Conservation (phyloP, 148 eudicot species). For the Heliosperma pusillum region DNA sequence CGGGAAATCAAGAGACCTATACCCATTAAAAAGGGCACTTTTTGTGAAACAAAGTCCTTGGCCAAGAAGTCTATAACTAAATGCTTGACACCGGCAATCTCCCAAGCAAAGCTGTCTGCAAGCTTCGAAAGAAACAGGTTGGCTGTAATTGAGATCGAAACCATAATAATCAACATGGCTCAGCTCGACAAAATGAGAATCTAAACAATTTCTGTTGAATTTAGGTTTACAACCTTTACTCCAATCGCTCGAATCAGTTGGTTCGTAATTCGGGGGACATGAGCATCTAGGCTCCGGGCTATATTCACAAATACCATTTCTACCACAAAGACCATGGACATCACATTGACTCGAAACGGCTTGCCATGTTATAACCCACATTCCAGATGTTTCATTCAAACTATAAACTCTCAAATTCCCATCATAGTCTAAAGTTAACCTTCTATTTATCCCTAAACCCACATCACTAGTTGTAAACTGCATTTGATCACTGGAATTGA, state of each 20-base stretch:
- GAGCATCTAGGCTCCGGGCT: conserved; percentile 40
- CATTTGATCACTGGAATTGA: conserved; percentile 33
- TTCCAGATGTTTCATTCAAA: conserved; percentile 36
- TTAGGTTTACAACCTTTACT: conserved; percentile 49
- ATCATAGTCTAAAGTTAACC: conserved; percentile 52
- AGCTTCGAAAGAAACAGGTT: conserved; percentile 18
- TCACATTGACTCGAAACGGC: conserved; percentile 41
- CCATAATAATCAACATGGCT: conserved; percentile 48
- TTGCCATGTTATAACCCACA: conserved; percentile 48
- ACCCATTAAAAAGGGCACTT: conserved; percentile 48
- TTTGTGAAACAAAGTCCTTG: conserved; percentile 39
- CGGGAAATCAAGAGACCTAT: conserved; percentile 24
- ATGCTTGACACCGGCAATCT: conserved; percentile 43
- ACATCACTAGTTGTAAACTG: conserved; percentile 39
- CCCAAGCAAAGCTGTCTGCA: conserved; percentile 41
- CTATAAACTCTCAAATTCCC: conserved; percentile 62
- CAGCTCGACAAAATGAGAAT: conserved; percentile 44
- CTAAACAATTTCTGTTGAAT: conserved; percentile 31
- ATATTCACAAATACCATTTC: conserved; percentile 47
- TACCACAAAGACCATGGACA: conserved; percentile 57
- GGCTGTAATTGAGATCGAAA: conserved; percentile 32
- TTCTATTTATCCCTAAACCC: conserved; percentile 38
- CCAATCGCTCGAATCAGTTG: conserved; percentile 38
- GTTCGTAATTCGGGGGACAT: conserved; percentile 47
- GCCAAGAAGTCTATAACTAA: conserved; percentile 41